Conservation (phyloP, 106 monocot genomes). For the Dendrobium catenatum region DNA sequence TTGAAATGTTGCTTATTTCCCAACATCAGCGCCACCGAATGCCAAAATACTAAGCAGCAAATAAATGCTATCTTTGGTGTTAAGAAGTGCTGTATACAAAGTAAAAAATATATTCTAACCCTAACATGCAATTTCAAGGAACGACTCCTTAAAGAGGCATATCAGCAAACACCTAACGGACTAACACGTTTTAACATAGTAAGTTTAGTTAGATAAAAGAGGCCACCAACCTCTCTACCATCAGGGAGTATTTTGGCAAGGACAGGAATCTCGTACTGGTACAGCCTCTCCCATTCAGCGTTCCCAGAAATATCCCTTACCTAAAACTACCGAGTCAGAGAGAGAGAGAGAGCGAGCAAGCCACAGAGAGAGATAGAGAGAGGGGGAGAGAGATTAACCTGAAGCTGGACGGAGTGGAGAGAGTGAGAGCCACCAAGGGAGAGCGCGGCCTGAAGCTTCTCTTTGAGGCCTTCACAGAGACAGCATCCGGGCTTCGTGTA, state of each 20-base stretch:
- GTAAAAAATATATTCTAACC: not conserved
- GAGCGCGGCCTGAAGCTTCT: slow-evolving; percentile 82
- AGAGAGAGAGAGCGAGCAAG: not conserved
- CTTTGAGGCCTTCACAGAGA: slow-evolving; percentile 94
- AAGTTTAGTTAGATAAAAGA: not conserved
- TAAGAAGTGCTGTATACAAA: not conserved
- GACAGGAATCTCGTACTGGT: slow-evolving; percentile 94
- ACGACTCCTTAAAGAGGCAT: too few relatives aligned
- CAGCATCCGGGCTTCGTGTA: slow-evolving; percentile 93
- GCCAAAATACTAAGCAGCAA: not conserved
- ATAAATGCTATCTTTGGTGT: not conserved
- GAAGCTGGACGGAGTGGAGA: slow-evolving; percentile 56
- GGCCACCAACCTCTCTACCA: slow-evolving; percentile 60
- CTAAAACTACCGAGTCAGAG: slow-evolving; percentile 11
- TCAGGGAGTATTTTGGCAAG: slow-evolving; percentile 67
- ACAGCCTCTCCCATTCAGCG: slow-evolving; percentile 77
- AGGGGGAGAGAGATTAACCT: slow-evolving; percentile 17
- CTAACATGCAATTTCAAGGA: too few relatives aligned
- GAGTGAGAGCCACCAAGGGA: slow-evolving; percentile 49
- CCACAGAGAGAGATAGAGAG: not conserved
- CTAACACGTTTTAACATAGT: not conserved
- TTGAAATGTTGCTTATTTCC: too few relatives aligned
- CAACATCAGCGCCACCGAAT: too few relatives aligned
- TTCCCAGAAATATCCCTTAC: slow-evolving; percentile 70
- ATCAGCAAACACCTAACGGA: too few relatives aligned